Percentiles rank a stretch among this genome's conserved stretches.
Evolutionary conservation across 441 rosid species (phyloP).

Genomic region (Syzygium syzygioides): DNA sequence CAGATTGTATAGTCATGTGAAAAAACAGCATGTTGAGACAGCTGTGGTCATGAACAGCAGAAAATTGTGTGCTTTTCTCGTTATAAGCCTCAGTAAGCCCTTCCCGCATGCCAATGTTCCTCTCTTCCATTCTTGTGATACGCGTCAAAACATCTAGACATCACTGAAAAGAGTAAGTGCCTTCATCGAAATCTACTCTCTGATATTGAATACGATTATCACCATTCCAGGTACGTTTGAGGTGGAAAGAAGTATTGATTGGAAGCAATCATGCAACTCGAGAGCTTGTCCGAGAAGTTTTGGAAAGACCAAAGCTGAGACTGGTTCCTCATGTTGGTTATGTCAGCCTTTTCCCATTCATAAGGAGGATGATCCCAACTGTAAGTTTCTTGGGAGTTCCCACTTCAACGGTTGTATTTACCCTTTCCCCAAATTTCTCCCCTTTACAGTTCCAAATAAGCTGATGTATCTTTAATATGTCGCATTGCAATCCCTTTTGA

Average conservation of each 20-base stretch:
- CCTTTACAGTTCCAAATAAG: background rate
- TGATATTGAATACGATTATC: background rate
- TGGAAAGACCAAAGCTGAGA: constrained; percentile 55
- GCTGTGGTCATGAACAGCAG: background rate
- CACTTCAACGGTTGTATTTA: background rate
- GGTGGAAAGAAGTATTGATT: constrained; percentile 62
- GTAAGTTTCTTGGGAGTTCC: constrained; percentile 41
- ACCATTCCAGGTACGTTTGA: constrained; percentile 64
- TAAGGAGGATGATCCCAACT: constrained; percentile 74
- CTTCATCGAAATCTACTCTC: background rate
- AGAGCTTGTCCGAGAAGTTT: constrained; percentile 76
- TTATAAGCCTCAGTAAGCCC: background rate
- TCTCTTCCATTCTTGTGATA: background rate
- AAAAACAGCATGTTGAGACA: background rate
- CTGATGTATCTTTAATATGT: background rate
- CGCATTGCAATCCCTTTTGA: background rate
- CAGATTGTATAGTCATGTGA: background rate
- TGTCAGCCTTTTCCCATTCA: constrained; percentile 96
- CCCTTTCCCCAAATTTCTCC: background rate
- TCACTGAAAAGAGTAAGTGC: background rate
- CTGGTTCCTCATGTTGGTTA: constrained; percentile 92
- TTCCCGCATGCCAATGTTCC: background rate
- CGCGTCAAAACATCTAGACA: background rate
- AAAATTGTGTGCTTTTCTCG: background rate
- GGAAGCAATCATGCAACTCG: constrained; percentile 50